A percentile compares a stretch with the other conserved stretches of the same genome.
Conservation (phyloP, 1,139 yeast species). For the Entelexis sorbosivorans region DNA sequence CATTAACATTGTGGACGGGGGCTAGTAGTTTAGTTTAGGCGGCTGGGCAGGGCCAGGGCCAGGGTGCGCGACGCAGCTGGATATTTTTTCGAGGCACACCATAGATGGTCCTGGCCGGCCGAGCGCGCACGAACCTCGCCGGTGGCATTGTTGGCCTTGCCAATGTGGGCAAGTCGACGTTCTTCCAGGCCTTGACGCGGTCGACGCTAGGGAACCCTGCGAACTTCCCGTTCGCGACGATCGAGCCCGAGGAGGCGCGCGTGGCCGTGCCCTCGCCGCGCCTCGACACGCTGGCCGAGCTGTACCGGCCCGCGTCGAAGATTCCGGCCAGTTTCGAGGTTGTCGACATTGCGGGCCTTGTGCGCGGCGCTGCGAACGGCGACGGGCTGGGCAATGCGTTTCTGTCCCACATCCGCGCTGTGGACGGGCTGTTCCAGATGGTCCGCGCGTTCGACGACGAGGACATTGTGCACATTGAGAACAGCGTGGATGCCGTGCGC, state of each 20-base stretch:
- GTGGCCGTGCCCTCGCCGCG: slow-evolving; percentile 91
- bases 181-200: slow-evolving; percentile 62
- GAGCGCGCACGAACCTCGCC: slow-evolving; percentile 65
- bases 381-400: slow-evolving; percentile 98
- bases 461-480: slow-evolving; percentile 94
- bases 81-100: not conserved
- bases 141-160: slow-evolving; percentile 95
- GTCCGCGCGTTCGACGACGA: slow-evolving; percentile 98
- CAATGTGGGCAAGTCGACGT: slow-evolving; percentile 82
- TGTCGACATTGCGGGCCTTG: slow-evolving; percentile 95
- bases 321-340: slow-evolving; percentile 92
- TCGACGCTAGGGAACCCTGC: slow-evolving; percentile 97
- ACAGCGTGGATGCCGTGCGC: slow-evolving; percentile 92
- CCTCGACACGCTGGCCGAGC: slow-evolving; percentile 59
- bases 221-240: slow-evolving; percentile 95
- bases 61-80: not conserved
- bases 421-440: slow-evolving; percentile 95
- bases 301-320: slow-evolving; percentile 72
- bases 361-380: slow-evolving; percentile 95
- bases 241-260: slow-evolving; percentile 98
- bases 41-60: not conserved
- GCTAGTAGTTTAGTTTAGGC: not conserved
- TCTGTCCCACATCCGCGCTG: slow-evolving; percentile 95
- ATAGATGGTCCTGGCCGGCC: slow-evolving; percentile 6
- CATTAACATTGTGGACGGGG: not conserved